Conservation (phyloP, 345 rosid genomes). For the Mallotus nudiflorus region DNA sequence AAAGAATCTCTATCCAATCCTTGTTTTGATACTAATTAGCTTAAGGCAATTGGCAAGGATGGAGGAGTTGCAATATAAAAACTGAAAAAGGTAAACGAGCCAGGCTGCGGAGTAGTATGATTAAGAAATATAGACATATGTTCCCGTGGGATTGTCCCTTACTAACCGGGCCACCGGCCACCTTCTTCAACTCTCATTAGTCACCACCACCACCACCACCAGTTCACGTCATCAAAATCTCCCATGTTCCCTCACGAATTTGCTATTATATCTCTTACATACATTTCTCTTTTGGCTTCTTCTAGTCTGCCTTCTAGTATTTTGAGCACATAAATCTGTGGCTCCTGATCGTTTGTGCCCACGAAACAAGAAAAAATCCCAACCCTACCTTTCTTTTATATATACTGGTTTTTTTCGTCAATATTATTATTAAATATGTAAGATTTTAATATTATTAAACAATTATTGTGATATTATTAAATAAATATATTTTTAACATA, state of each 20-base stretch:
- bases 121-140: no score
- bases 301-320: no score
- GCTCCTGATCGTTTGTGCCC: background rate
- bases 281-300: background rate
- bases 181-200: slow-evolving; percentile 8
- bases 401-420: background rate
- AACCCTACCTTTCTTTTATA: no score
- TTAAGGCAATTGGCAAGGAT: background rate
- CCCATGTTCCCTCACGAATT: background rate
- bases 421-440: background rate
- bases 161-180: slow-evolving; percentile 33
- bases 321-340: background rate
- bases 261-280: no score
- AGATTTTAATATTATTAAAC: no score
- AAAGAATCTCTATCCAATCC: background rate
- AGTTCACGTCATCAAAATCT: background rate
- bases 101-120: background rate
- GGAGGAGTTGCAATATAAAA: background rate
- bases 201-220: slow-evolving; percentile 11
- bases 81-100: background rate
- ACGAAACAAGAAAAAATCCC: background rate
- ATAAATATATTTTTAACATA: no score
- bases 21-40: background rate
- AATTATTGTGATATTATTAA: no score
- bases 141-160: slow-evolving; percentile 35